Evolutionary conservation across 176 grass and related monocot species (phyloP).

Genomic region (Oryza glumipatula): DNA sequence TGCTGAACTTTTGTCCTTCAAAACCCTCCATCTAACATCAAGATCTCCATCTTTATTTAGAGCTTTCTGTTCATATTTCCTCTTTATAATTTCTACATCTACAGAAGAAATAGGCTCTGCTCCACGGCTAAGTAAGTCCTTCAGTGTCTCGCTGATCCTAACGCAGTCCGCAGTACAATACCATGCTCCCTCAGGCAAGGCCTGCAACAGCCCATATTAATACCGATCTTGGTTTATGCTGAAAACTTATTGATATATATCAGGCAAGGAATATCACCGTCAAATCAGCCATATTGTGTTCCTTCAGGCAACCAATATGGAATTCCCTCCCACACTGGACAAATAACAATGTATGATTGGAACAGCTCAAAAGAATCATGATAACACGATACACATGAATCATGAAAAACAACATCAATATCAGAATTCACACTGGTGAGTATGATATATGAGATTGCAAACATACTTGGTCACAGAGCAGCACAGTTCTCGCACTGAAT

Average conservation of each 20-base stretch:
- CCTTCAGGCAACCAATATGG: slow-evolving; percentile 93
- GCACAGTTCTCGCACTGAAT: slow-evolving; percentile 87
- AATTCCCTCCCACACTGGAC: slow-evolving; percentile 94
- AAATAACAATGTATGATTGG: slow-evolving; percentile 40
- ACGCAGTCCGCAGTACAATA: slow-evolving; percentile 74
- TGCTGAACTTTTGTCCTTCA: slow-evolving; percentile 71
- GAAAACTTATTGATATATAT: slow-evolving; percentile 15
- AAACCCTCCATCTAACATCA: slow-evolving; percentile 86
- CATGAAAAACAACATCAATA: not conserved
- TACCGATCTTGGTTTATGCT: not conserved
- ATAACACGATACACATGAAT: slow-evolving; percentile 24
- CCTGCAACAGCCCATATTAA: slow-evolving; percentile 56
- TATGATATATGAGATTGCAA: slow-evolving; percentile 10
- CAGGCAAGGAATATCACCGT: slow-evolving; percentile 56
- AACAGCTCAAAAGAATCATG: slow-evolving; percentile 16
- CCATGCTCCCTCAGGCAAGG: slow-evolving; percentile 84
- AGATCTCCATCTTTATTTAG: slow-evolving; percentile 45
- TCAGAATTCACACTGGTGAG: slow-evolving; percentile 5
- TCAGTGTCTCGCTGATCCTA: slow-evolving; percentile 61
- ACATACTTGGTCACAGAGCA: slow-evolving; percentile 94
- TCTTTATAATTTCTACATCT: slow-evolving; percentile 76
- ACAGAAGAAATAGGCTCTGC: slow-evolving; percentile 44
- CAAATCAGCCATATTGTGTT: slow-evolving; percentile 84
- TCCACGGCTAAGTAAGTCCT: slow-evolving; percentile 57
- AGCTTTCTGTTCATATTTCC: slow-evolving; percentile 65